A percentile compares a stretch with the other conserved stretches of the same genome.
phyloP scores from a whole-genome alignment of 2,329 filamentous ascomycete genomes.

The Paracamarosporium sp. region DNA sequence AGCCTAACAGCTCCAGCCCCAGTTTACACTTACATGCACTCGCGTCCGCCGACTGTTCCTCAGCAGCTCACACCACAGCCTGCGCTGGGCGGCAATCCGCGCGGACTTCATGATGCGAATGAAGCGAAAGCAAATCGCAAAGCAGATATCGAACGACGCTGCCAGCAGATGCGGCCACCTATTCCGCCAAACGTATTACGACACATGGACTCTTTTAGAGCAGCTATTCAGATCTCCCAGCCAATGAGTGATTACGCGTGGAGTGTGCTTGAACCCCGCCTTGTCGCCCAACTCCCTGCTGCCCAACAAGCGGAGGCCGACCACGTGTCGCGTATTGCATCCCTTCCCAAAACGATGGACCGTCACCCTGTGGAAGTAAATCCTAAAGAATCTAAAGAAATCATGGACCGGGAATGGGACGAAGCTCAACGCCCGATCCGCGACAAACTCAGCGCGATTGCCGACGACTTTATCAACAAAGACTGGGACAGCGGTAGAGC shows the following conservation, averaged over 20 bases:
- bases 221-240: slow-evolving; percentile 72
- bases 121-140: slow-evolving; percentile 69
- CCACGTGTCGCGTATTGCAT: slow-evolving; percentile 56
- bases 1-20: slow-evolving; percentile 41
- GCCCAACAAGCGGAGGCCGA: slow-evolving; percentile 65
- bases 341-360: slow-evolving; percentile 56
- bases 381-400: slow-evolving; percentile 62
- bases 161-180: slow-evolving; percentile 70
- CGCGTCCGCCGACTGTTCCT: slow-evolving; percentile 41
- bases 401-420: slow-evolving; percentile 73
- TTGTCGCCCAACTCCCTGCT: slow-evolving; percentile 69
- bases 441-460: slow-evolving; percentile 68
- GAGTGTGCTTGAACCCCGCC: slow-evolving; percentile 70
- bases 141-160: slow-evolving; percentile 75
- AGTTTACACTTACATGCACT: slow-evolving; percentile 33
- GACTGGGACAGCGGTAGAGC: slow-evolving; percentile 70
- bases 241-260: slow-evolving; percentile 74
- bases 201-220: slow-evolving; percentile 76
- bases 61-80: slow-evolving; percentile 42
- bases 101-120: slow-evolving; percentile 68
- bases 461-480: slow-evolving; percentile 72
- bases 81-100: slow-evolving; percentile 33
- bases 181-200: slow-evolving; percentile 67
- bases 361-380: slow-evolving; percentile 56
- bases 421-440: slow-evolving; percentile 72